Evolutionary conservation across 495 filamentous ascomycete species (phyloP).

Genomic region (Podospora didyma): DNA sequence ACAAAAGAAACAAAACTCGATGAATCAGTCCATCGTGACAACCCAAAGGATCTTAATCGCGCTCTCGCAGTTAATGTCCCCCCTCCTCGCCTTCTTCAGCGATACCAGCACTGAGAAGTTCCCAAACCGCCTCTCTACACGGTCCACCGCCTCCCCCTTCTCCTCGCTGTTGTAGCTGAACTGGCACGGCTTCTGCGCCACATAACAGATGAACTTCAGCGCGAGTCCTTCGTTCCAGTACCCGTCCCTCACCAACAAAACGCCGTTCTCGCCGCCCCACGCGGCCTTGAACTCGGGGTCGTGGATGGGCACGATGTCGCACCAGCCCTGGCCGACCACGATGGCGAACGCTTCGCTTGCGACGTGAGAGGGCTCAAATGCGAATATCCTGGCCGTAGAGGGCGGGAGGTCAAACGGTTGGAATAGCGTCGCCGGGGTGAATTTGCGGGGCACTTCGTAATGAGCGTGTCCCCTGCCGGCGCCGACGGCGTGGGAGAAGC

Average conservation of each 20-base stretch:
- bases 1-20: too few relatives aligned
- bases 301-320: conserved; percentile 10
- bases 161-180: background rate
- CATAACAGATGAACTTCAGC: conserved; percentile 10
- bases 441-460: conserved; percentile 17
- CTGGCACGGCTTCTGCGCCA: background rate
- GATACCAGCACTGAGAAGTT: conserved; percentile 7
- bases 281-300: conserved; percentile 5
- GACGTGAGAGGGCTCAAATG: background rate
- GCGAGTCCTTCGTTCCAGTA: conserved; percentile 12
- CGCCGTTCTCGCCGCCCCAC: too few relatives aligned
- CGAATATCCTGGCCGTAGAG: conserved; percentile 2
- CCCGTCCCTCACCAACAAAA: conserved; percentile 15
- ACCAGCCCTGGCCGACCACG: conserved; percentile 19
- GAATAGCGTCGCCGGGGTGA: conserved; percentile 10
- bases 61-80: conserved; percentile 21
- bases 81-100: conserved; percentile 19
- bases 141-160: conserved; percentile 5
- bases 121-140: conserved; percentile 9
- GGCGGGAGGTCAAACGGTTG: conserved; percentile 20
- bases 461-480: conserved; percentile 14
- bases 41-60: conserved; percentile 19
- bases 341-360: conserved; percentile 13
- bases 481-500: conserved; percentile 20
- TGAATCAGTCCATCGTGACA: background rate